A percentile compares a stretch with the other conserved stretches of the same genome.
Evolutionary conservation across 2,329 filamentous ascomycete species (phyloP).

Genomic region (Clonostachys solani): DNA sequence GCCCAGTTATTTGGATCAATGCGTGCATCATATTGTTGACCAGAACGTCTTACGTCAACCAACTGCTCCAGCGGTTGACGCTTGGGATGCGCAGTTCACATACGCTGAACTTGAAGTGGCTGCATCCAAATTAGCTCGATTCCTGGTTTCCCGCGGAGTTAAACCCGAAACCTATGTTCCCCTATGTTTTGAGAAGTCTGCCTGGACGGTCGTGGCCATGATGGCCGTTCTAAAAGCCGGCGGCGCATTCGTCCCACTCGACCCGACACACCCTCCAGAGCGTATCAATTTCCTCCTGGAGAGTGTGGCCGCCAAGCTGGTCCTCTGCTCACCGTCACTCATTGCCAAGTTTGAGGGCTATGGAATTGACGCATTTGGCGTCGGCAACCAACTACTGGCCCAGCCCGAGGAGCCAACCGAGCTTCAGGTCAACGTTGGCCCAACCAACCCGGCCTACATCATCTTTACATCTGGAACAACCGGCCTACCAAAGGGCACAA

Average conservation of each 20-base stretch:
- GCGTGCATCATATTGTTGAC: conserved; percentile 1
- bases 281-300: conserved; percentile 1
- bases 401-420: not conserved
- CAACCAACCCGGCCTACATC: not conserved
- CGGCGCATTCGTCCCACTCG: conserved; percentile 21
- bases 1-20: not conserved
- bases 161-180: conserved; percentile 15
- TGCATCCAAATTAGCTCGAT: conserved; percentile 6
- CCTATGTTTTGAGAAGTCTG: conserved; percentile 28
- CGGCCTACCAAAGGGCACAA: conserved; percentile 13
- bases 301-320: conserved; percentile 1
- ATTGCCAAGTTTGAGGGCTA: not conserved
- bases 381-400: not conserved
- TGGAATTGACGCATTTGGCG: too few relatives aligned
- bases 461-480: conserved; percentile 6
- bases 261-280: conserved; percentile 23
- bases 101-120: conserved; percentile 12
- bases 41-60: conserved; percentile 1
- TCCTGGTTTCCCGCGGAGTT: conserved; percentile 10
- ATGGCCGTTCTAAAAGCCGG: conserved; percentile 26
- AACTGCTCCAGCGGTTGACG: conserved; percentile 8
- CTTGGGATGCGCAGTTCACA: conserved; percentile 14
- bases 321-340: not conserved
- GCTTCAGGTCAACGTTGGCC: not conserved
- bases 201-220: conserved; percentile 22